Base-by-base conservation (phyloP, 73 alveolate species). In the Urostyla sp. region DNA sequence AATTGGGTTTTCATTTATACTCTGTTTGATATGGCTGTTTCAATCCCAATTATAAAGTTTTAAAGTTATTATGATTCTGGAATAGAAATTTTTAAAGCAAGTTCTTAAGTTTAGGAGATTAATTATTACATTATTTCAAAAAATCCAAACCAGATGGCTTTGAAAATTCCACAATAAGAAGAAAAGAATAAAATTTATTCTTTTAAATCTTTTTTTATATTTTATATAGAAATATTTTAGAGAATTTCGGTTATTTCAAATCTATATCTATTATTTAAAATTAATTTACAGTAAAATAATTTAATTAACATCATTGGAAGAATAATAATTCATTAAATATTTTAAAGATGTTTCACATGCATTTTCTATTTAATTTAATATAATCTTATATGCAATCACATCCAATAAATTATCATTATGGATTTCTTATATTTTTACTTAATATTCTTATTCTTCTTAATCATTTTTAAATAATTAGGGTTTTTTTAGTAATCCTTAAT, bases 91-190 rank as follows among this genome's bases (percentile, higher is more conserved):
- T 63, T 63, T 20, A 8, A 13, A 20, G 79, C 37, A 5, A 63
- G 40, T 10, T 63, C 43, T 6, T 38, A 32, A 28, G 44, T 20
- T 23, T 63, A 63, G 10, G 5, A 1, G 3, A 49, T 37, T 2
- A 69, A 48, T 5, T n/a, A 31, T 16, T 20, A 34, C 61, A 53
- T 53, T 15, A 73, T 34, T 6, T 34, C 61, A 36, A 52, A 53
- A 4, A 50, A 8, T 15, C 87, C 87, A 24, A 56, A 75, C 50
- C 52, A 75, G 5, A 75, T 32, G n/a, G 76, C 34, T 40, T 75
- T 75, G n/a, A 54, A 28, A 23, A 75, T 20, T 11, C 75, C 76
- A 32, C 24, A 36, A 13, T 56, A 24, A 10, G 78, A 20, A 0
- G 78, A 55, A 35, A 56, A 75, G 32, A 28, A 34, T 20, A 75